phyloP scores from a whole-genome alignment of 371 early-diverging fungal species.

The Rhizopus arrhizus region DNA sequence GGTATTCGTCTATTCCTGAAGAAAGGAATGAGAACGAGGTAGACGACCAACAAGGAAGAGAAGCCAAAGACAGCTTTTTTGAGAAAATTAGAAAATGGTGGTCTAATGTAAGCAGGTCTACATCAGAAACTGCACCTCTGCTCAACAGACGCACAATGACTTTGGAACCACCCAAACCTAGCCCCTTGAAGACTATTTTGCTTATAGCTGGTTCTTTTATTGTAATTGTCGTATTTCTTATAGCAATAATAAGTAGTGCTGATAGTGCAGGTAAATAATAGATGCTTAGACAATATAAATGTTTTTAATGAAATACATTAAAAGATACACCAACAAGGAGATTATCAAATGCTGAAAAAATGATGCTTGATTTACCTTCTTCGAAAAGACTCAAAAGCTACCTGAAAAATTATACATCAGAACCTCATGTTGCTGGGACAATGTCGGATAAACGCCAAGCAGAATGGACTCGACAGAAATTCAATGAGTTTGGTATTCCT shows the following conservation, averaged over 20 bases:
- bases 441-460: constrained; percentile 49
- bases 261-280: constrained; percentile 11
- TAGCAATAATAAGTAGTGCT: constrained; percentile 9
- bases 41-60: background rate
- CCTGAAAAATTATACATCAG: constrained; percentile 45
- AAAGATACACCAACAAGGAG: constrained; percentile 7
- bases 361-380: constrained; percentile 15
- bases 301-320: background rate
- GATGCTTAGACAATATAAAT: too few species aligned
- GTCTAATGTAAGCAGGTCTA: background rate
- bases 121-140: constrained; percentile 35
- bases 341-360: constrained; percentile 10
- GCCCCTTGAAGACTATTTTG: constrained; percentile 21
- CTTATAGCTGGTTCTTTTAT: constrained; percentile 26
- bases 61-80: background rate
- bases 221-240: constrained; percentile 18
- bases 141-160: constrained; percentile 43
- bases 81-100: constrained; percentile 17
- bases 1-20: constrained; percentile 12
- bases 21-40: background rate
- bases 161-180: constrained; percentile 38
- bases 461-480: constrained; percentile 56
- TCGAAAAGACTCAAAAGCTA: constrained; percentile 2
- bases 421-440: constrained; percentile 59
- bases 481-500: constrained; percentile 50